Evolutionary conservation across 345 rosid species (phyloP).

Genomic region (Barbarea vulgaris): DNA sequence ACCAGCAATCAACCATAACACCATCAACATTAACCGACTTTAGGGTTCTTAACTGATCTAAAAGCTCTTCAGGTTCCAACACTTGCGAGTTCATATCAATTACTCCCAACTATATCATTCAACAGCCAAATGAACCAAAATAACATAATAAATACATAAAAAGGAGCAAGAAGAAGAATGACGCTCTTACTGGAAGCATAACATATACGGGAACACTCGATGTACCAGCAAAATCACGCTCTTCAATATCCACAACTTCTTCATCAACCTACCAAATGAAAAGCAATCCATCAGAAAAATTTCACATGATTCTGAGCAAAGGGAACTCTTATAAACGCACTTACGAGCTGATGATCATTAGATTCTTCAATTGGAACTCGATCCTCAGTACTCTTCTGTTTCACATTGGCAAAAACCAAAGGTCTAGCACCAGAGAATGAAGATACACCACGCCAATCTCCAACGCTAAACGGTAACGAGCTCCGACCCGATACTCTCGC

Average conservation of each 20-base stretch:
- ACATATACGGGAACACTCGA: slow-evolving; percentile 84
- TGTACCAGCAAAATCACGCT: slow-evolving; percentile 86
- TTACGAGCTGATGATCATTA: slow-evolving; percentile 43
- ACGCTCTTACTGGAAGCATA: slow-evolving; percentile 94
- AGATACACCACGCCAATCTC: slow-evolving; percentile 34
- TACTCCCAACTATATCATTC: slow-evolving; percentile 63
- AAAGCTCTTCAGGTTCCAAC: slow-evolving; percentile 66
- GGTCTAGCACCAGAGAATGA: slow-evolving; percentile 19
- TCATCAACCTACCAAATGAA: slow-evolving; percentile 38
- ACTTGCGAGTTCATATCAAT: slow-evolving; percentile 74
- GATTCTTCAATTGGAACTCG: slow-evolving; percentile 33
- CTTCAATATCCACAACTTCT: slow-evolving; percentile 38
- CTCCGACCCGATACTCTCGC: slow-evolving; percentile 29
- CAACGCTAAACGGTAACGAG: slow-evolving; percentile 20
- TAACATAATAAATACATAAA: not conserved
- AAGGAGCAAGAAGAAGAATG: not conserved
- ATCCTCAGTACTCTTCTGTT: slow-evolving; percentile 35
- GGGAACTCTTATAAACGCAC: not conserved
- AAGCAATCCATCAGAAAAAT: not conserved
- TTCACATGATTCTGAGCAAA: not conserved
- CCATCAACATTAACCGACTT: slow-evolving; percentile 86
- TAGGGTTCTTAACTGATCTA: slow-evolving; percentile 60
- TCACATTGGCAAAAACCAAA: slow-evolving; percentile 27
- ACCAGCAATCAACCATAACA: slow-evolving; percentile 93
- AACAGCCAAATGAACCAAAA: slow-evolving; percentile 19